Evolutionary conservation across 768 basidiomycete species (phyloP), one percentile per base, ranked within the genome.

Genomic region (Auricularia sp.): DNA sequence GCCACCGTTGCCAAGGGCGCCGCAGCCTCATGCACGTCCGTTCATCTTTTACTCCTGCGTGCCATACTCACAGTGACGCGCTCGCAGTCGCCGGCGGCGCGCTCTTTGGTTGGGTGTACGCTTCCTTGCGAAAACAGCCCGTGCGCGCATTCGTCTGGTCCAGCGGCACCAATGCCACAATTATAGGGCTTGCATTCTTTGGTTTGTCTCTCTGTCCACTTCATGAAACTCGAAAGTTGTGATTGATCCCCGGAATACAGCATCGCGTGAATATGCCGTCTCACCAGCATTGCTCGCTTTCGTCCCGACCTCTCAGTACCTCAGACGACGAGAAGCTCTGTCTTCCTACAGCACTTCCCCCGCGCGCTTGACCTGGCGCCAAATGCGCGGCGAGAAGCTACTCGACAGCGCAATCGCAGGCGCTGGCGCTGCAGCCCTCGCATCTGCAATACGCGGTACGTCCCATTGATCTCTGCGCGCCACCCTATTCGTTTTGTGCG

Each of bases 1-100:
- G 62, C 61, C 76, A 63, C 89, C 79, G 4, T 78, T 72, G 33
- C 54, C 60, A 35, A 71, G 29, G 35, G 68, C 64, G 47, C 91
- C 91, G 42, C 47, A 5, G 18, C 21, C 47, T 51, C 47, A 51
- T 51, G 47, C 47, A 51, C 47, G 47, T 51, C 47, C 21, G 47
- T 51, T 18, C 6, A 18, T 6, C 47, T 6, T 5, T 21, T 1
- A 2, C 1, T 18, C 43, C 47, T 18, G 18, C 21, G 6, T 6
- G 47, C 47, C 47, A 18, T 51, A 16, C 21, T 51, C 47, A 18
- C 6, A 42, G 12, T 14, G 12, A 14, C 6, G 11, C 11, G 18
- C 21, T 6, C 16, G 6, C 47, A 51, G 47, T 16, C 21, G 18
- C 21, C 21, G 47, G 10, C 6, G 47, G 47, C 47, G 6, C 47